Evolutionary conservation across 306 rosid species (phyloP), one percentile per base, ranked within the genome.

Genomic region (Cucurbita argyrosperma): DNA sequence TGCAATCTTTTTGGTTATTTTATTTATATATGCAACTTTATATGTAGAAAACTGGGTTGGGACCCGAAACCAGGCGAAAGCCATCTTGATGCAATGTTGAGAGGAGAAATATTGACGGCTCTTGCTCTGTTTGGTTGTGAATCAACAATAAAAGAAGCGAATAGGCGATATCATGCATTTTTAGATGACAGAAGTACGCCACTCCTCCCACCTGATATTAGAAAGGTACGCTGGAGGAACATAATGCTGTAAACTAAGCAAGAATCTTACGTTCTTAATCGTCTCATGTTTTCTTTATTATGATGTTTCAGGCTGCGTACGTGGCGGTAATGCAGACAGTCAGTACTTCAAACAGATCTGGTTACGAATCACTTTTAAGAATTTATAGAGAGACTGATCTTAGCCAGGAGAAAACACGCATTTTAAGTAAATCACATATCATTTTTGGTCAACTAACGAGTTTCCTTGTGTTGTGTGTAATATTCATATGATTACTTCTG

Each of bases 41-140:
- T 66, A 68, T 82, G 61, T 82, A 93, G 98, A 88, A 89, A 76
- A 86, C 97, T 93, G 78, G 97, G 98, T 74, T 93, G 98, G 98
- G 94, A 93, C 10, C 87, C 98, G 52, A 90, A 88, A 81, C 83
- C 80, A 10, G 79, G 79, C 0, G 87, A 86, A 80, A 76, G 79
- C 80, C 85, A 86, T 82, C 83, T 89, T 60, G 92, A 94, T 84
- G 88, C 96, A 30, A 85, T 90, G 98, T 84, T 94, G 87, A 90
- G 98, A 79, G 98, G 98, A 84, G 96, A 90, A 79, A 38, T 94
- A 80, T 86, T 94, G 92, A 77, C 87, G 62, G 90, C 89, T 69
- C 97, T 94, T 73, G 88, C 95, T 53, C 49, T 46, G 63, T 85
- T 83, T 61, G 96, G 98, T 75, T 91, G 90, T 57, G 92, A 85